phyloP scores from a whole-genome alignment of 805 yeast species.

The Myxozyma sirexii region DNA sequence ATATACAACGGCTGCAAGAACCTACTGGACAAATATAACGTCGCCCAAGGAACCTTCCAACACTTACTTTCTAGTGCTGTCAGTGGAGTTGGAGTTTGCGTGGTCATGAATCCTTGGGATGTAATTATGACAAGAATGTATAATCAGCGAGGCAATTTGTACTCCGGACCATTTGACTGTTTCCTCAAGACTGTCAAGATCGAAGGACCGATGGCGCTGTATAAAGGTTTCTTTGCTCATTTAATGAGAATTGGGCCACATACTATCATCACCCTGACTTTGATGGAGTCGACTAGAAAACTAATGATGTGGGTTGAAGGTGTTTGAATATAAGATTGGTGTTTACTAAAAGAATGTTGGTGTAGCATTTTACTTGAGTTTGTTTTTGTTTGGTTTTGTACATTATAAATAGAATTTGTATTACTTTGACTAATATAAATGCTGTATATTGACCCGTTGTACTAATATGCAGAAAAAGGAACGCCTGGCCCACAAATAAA shows the following conservation, averaged over 20 bases:
- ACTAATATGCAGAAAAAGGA: background rate
- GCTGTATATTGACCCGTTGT: background rate
- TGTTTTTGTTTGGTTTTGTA: background rate
- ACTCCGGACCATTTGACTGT: conserved; percentile 88
- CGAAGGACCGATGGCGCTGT: conserved; percentile 87
- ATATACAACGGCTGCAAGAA: conserved; percentile 78
- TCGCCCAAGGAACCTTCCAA: conserved; percentile 64
- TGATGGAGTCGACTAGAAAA: conserved; percentile 94
- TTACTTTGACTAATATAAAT: background rate
- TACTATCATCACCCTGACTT: conserved; percentile 79
- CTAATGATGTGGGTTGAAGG: conserved; percentile 51
- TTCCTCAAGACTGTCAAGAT: conserved; percentile 73
- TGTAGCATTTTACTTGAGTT: background rate
- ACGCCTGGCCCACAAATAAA: background rate
- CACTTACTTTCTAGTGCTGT: conserved; percentile 74
- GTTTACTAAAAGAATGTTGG: background rate
- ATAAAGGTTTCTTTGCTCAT: conserved; percentile 95
- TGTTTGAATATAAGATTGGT: background rate
- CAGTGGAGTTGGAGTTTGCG: conserved; percentile 90
- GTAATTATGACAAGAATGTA: conserved; percentile 92
- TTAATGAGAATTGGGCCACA: conserved; percentile 92
- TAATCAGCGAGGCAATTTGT: conserved; percentile 78
- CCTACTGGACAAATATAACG: conserved; percentile 56
- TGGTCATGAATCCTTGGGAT: conserved; percentile 98
- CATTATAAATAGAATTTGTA: background rate